Evolutionary conservation across 805 yeast genomes (phyloP).

Genomic region (Saccharomycopsis capsularis): DNA sequence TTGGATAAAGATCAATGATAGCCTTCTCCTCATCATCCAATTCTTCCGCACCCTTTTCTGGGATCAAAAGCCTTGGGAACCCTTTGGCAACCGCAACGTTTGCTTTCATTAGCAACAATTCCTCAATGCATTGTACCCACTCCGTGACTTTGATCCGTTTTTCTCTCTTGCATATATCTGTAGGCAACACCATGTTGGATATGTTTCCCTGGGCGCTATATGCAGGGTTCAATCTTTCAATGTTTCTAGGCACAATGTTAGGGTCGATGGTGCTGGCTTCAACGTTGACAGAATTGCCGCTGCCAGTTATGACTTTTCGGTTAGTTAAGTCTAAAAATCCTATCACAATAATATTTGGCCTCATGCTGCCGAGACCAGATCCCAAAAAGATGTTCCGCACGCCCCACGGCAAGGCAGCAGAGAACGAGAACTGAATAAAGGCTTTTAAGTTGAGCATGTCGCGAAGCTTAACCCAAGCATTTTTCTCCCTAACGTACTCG

Average conservation of each 20-base stretch:
- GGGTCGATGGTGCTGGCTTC: not conserved
- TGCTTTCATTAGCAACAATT: conserved; percentile 77
- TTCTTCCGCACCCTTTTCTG: conserved; percentile 32
- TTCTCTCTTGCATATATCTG: conserved; percentile 69
- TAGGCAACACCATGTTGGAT: conserved; percentile 43
- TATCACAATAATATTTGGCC: conserved; percentile 86
- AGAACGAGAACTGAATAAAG: conserved; percentile 86
- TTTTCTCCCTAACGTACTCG: conserved; percentile 65
- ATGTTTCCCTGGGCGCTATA: conserved; percentile 19
- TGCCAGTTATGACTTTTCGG: not conserved
- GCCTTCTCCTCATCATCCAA: conserved; percentile 32
- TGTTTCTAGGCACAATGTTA: conserved; percentile 8
- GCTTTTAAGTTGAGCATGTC: conserved; percentile 80
- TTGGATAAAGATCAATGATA: conserved; percentile 87
- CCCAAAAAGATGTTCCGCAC: conserved; percentile 87
- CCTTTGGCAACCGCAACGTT: conserved; percentile 94
- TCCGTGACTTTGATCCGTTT: conserved; percentile 57
- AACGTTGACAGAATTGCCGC: not conserved
- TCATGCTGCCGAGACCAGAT: conserved; percentile 98
- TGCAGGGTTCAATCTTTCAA: conserved; percentile 13
- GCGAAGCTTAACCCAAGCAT: conserved; percentile 79
- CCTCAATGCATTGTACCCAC: conserved; percentile 93
- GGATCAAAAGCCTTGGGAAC: conserved; percentile 61
- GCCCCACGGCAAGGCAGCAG: conserved; percentile 90
- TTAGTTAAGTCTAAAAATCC: conserved; percentile 71